Evolutionary conservation across 2,329 filamentous ascomycete species (phyloP).

Genomic region (Fusarium verticillioides): DNA sequence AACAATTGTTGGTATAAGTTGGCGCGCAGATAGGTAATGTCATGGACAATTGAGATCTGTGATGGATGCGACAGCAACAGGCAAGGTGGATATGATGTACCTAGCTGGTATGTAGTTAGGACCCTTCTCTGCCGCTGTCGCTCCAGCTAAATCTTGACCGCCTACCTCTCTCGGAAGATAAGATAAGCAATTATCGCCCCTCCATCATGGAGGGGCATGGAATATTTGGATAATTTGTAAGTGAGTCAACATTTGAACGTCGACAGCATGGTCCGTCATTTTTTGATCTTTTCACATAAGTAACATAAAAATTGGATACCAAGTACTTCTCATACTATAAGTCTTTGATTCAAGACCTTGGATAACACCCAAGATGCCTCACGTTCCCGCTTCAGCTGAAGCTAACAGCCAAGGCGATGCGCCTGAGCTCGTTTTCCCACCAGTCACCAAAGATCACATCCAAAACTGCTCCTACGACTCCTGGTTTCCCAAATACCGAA

Average conservation of each 20-base stretch:
- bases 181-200: constrained; percentile 30
- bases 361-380: constrained; percentile 46
- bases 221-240: constrained; percentile 38
- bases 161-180: constrained; percentile 23
- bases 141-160: neutral
- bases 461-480: constrained; percentile 93
- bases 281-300: neutral
- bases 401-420: constrained; percentile 23
- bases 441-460: constrained; percentile 86
- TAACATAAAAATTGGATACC: neutral
- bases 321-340: too few relatives aligned
- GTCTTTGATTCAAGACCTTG: neutral
- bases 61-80: constrained; percentile 10
- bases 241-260: constrained; percentile 32
- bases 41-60: constrained; percentile 10
- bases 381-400: constrained; percentile 42
- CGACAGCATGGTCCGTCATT: neutral
- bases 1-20: neutral
- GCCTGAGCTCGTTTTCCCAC: constrained; percentile 74
- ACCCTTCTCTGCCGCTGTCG: constrained; percentile 14
- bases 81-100: constrained; percentile 23
- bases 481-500: constrained; percentile 89
- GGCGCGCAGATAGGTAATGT: neutral
- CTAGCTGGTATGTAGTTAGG: neutral
- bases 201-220: constrained; percentile 34